Evolutionary conservation across 352 stramenopile genomes (phyloP).

Genomic region (Plasmopara muralis): DNA sequence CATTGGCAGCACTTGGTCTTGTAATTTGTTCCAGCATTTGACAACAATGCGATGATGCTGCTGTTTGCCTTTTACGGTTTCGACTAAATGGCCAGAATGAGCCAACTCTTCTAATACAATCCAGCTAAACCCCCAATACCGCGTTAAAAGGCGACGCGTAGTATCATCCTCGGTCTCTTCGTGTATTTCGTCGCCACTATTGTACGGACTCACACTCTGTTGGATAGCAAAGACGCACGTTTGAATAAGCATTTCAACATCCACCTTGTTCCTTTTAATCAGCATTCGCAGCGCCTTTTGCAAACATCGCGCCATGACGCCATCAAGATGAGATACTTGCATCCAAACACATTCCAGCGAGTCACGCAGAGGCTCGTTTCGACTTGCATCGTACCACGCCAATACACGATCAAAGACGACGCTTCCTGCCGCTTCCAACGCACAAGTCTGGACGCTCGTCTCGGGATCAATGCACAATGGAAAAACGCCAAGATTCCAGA

Average conservation of each 20-base stretch:
- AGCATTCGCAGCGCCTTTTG: conserved; percentile 70
- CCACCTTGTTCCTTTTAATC: conserved; percentile 54
- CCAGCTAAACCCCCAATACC: conserved; percentile 81
- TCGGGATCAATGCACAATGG: conserved; percentile 76
- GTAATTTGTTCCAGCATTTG: conserved; percentile 76
- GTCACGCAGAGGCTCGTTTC: conserved; percentile 25
- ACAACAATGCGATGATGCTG: conserved; percentile 63
- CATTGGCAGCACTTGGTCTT: conserved; percentile 51
- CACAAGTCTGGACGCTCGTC: conserved; percentile 57
- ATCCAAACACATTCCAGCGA: conserved; percentile 46
- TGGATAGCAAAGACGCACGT: conserved; percentile 62
- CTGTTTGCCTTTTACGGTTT: conserved; percentile 46
- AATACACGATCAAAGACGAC: conserved; percentile 68
- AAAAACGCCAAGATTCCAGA: conserved; percentile 84
- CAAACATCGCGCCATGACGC: conserved; percentile 65
- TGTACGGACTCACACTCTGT: conserved; percentile 36
- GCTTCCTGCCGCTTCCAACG: conserved; percentile 47
- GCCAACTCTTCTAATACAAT: conserved; percentile 76
- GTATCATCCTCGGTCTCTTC: conserved; percentile 33
- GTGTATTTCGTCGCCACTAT: conserved; percentile 22
- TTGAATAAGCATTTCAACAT: conserved; percentile 46
- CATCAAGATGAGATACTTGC: conserved; percentile 64
- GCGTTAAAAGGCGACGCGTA: conserved; percentile 23
- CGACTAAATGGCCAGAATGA: conserved; percentile 46
- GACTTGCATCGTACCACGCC: conserved; percentile 41